These are phyloP conservation scores for Didymella exigua DNA, from an alignment of 2,329 filamentous ascomycete species.

Conservation along the genomic window DNA sequence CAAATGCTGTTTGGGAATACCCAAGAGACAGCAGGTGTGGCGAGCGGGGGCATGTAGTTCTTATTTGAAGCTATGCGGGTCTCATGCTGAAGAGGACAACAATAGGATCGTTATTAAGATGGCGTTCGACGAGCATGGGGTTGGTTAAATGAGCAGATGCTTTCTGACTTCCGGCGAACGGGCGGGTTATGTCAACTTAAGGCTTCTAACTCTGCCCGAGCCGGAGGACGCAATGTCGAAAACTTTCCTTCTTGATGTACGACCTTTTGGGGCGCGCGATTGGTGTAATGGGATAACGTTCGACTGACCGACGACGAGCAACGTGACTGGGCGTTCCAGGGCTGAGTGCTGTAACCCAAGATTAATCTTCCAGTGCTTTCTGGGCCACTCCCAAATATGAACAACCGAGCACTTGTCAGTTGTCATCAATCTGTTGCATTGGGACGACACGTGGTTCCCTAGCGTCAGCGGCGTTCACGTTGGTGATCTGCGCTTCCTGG, in stretches of 20 bases:
- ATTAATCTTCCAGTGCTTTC: not conserved
- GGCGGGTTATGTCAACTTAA: not conserved
- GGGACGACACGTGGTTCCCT: not conserved
- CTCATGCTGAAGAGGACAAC: not conserved
- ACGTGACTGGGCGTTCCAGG: slow-evolving; percentile 1
- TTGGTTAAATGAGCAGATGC: not conserved
- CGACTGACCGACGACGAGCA: not conserved
- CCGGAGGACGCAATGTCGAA: not conserved
- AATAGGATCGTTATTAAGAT: not conserved
- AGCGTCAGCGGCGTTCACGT: too few species aligned
- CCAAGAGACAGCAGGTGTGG: not conserved
- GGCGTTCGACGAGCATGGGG: not conserved
- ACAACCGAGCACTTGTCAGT: not conserved
- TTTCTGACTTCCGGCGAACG: not conserved
- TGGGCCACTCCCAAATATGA: not conserved
- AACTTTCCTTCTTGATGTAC: not conserved
- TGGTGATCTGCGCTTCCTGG: not conserved
- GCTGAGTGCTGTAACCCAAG: not conserved
- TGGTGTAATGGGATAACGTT: not conserved
- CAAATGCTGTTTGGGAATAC: not conserved
- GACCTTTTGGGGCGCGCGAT: slow-evolving; percentile 7
- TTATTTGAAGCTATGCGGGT: not conserved
- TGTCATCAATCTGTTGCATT: not conserved
- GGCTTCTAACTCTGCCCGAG: not conserved
- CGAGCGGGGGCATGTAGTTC: not conserved